A percentile compares a stretch with the other conserved stretches of the same genome.
These are phyloP conservation scores for Salix exigua DNA, from an alignment of 345 rosid species.

Conservation along the genomic window DNA sequence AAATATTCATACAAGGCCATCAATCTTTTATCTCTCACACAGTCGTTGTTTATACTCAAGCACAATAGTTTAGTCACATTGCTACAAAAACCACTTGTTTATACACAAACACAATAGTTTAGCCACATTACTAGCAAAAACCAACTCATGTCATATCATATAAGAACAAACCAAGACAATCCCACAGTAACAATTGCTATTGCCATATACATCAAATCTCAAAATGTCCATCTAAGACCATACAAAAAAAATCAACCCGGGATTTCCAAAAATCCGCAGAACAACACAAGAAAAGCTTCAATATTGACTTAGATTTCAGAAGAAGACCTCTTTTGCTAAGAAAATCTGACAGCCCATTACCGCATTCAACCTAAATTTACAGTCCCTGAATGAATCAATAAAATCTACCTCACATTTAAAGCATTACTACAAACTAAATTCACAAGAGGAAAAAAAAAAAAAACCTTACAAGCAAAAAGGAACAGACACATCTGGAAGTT, in stretches of 20 bases:
- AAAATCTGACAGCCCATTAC: not conserved
- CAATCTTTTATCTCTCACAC: not conserved
- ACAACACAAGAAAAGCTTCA: not conserved
- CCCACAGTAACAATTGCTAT: not conserved
- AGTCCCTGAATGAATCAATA: not conserved
- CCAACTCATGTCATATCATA: not conserved
- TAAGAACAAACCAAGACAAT: not conserved
- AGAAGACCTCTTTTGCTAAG: too few relatives aligned
- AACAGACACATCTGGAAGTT: constrained; percentile 87
- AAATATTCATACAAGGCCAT: not conserved
- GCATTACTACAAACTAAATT: not conserved
- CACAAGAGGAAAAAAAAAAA: not conserved
- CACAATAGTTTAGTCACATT: not conserved
- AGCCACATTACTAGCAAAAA: not conserved
- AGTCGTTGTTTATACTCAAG: not conserved
- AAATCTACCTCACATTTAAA: too few relatives aligned
- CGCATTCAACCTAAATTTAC: not conserved
- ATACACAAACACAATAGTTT: not conserved
- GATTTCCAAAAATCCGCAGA: not conserved
- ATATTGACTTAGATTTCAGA: not conserved
- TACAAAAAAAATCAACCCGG: not conserved
- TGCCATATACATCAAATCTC: not conserved
- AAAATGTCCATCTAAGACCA: not conserved
- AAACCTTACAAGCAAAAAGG: constrained; percentile 66
- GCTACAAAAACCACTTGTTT: not conserved